Evolutionary conservation across 169 alveolate species (phyloP).

Genomic region (Eimeria brunetti): DNA sequence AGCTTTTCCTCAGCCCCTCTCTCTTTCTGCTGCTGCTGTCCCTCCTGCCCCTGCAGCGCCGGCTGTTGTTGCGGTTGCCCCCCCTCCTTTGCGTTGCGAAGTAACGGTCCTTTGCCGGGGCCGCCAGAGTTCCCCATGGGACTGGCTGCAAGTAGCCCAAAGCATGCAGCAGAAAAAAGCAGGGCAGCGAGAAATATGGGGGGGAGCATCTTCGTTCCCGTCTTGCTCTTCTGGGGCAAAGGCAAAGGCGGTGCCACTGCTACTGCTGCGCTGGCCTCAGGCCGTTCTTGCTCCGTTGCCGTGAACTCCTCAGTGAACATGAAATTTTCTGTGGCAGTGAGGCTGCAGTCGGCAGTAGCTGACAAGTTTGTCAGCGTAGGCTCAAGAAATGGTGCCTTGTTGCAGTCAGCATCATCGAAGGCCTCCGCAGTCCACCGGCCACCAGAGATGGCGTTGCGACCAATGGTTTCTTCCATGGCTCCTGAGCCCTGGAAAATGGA

Average conservation of each 20-base stretch:
- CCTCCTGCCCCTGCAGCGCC: background rate
- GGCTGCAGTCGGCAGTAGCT: background rate
- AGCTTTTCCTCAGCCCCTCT: background rate
- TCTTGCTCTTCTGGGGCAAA: background rate
- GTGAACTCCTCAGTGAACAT: background rate
- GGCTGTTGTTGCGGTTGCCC: background rate
- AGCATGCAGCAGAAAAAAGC: background rate
- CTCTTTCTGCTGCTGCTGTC: background rate
- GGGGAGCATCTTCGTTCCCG: background rate
- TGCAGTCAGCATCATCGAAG: background rate
- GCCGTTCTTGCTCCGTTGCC: background rate
- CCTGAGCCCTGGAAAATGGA: background rate
- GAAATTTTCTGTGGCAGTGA: background rate
- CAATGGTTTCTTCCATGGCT: background rate
- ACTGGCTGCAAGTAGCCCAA: background rate
- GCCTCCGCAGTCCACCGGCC: background rate
- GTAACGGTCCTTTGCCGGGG: background rate
- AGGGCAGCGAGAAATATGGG: background rate
- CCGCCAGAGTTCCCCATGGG: background rate
- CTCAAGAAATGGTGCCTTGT: background rate
- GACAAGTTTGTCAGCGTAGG: background rate
- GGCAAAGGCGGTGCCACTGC: background rate
- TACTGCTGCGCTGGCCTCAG: background rate
- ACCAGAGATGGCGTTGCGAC: too few relatives aligned
- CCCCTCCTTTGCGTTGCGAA: background rate